Percentiles rank a stretch among this genome's conserved stretches.
Evolutionary conservation across 495 filamentous ascomycete species (phyloP).

Genomic region (Hyaloscypha hepaticicola): DNA sequence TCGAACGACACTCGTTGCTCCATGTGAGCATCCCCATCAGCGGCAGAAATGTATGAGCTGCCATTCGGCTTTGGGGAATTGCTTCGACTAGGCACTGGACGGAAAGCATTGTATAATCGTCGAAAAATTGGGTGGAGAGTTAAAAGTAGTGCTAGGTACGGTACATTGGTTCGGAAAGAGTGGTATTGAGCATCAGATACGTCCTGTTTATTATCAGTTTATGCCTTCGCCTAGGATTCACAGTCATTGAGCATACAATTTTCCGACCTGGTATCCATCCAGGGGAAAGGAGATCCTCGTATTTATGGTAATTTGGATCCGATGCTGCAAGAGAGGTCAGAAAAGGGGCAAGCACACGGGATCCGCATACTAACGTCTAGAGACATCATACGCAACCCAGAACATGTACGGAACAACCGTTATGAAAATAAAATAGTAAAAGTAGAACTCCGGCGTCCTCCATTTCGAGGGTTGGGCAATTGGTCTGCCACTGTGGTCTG

Average conservation of each 20-base stretch:
- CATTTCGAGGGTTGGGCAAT: constrained; percentile 64
- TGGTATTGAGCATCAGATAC: constrained; percentile 86
- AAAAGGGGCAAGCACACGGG: neutral
- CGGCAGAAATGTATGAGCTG: constrained; percentile 36
- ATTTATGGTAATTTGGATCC: constrained; percentile 78
- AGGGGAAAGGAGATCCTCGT: constrained; percentile 63
- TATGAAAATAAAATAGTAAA: constrained; percentile 74
- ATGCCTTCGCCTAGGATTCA: neutral
- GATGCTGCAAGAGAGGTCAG: constrained; percentile 54
- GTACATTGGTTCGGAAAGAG: constrained; percentile 84
- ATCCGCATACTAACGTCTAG: constrained; percentile 60
- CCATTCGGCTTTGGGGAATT: constrained; percentile 22
- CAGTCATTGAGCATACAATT: constrained; percentile 58
- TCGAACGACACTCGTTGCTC: constrained; percentile 84
- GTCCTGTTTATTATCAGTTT: constrained; percentile 55
- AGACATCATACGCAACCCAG: constrained; percentile 79
- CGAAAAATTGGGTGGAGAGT: constrained; percentile 76
- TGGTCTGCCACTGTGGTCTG: constrained; percentile 46
- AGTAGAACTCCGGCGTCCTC: constrained; percentile 81
- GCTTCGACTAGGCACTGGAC: constrained; percentile 19
- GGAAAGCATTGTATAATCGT: constrained; percentile 56
- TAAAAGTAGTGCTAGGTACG: constrained; percentile 70
- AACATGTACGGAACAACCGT: constrained; percentile 83
- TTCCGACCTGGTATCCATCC: constrained; percentile 96
- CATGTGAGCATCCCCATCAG: constrained; percentile 63